Conservation (phyloP, 129 eudicot genomes). For the Tagetes erecta region DNA sequence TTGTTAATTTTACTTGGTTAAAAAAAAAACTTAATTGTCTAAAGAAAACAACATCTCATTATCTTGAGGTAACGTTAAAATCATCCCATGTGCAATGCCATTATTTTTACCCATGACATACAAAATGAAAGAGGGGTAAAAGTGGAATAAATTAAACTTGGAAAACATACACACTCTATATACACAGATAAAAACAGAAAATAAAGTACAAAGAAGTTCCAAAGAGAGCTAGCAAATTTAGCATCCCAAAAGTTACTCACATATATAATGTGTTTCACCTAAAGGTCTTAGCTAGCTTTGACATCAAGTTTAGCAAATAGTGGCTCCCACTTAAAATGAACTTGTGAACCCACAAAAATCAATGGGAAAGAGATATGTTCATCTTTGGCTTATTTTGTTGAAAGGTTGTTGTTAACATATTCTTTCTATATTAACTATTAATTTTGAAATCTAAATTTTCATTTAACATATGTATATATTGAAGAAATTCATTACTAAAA, state of each 20-base stretch:
- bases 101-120: conserved; percentile 26
- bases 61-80: conserved; percentile 51
- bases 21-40: not conserved
- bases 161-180: not conserved
- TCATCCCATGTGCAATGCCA: conserved; percentile 65
- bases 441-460: not conserved
- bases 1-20: no score
- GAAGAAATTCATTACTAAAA: not conserved
- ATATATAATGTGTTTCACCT: conserved; percentile 29
- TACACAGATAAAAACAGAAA: conserved; percentile 5
- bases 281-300: conserved; percentile 41
- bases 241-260: conserved; percentile 30
- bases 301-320: conserved; percentile 31
- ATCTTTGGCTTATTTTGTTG: conserved; percentile 22
- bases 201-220: conserved; percentile 33
- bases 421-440: conserved; percentile 19
- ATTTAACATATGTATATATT: not conserved
- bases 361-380: conserved; percentile 41
- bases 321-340: conserved; percentile 46
- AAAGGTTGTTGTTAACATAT: not conserved
- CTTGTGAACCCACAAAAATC: conserved; percentile 63
- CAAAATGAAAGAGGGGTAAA: conserved; percentile 34
- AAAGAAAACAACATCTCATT: conserved; percentile 49
- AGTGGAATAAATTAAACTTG: not conserved
- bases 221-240: conserved; percentile 37